These are phyloP conservation scores for Herpomyces periplanetae DNA, from an alignment of 2,329 filamentous ascomycete species.

Conservation along the genomic window DNA sequence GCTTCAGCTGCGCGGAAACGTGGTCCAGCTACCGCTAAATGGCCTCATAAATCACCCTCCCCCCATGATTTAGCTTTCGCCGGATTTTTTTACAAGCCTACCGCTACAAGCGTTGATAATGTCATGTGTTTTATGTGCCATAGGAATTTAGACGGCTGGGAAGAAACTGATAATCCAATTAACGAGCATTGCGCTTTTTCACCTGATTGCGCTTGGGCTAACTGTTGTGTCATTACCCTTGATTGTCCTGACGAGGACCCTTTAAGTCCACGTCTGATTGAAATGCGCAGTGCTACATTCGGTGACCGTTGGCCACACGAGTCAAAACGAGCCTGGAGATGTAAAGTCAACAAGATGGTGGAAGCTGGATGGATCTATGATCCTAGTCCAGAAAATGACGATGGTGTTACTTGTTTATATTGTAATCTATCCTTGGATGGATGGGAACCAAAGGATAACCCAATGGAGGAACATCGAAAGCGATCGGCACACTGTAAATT, in stretches of 20 bases:
- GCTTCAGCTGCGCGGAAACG: constrained; percentile 20
- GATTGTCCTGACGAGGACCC: constrained; percentile 30
- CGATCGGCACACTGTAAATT: constrained; percentile 45
- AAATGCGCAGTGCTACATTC: constrained; percentile 50
- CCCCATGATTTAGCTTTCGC: constrained; percentile 36
- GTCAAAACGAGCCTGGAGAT: constrained; percentile 47
- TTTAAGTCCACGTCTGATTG: constrained; percentile 22
- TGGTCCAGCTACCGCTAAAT: constrained; percentile 20
- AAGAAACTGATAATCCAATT: constrained; percentile 41
- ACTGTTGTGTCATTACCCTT: constrained; percentile 15
- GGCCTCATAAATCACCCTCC: constrained; percentile 34
- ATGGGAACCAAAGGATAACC: constrained; percentile 75
- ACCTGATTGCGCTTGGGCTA: constrained; percentile 50
- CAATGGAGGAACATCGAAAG: constrained; percentile 52
- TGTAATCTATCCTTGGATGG: constrained; percentile 63
- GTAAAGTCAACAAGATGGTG: constrained; percentile 60
- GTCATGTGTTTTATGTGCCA: constrained; percentile 56
- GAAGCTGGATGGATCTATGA: constrained; percentile 84
- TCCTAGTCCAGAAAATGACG: constrained; percentile 38
- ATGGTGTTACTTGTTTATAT: constrained; percentile 66
- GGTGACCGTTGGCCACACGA: constrained; percentile 62
- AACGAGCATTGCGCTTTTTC: constrained; percentile 55
- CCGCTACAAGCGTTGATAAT: constrained; percentile 37
- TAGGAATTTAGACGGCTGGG: constrained; percentile 63
- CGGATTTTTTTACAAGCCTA: constrained; percentile 60